A percentile compares a stretch with the other conserved stretches of the same genome.
Evolutionary conservation across 139 green algal species (phyloP).

Genomic region (Chlamydomonas eustigma): DNA sequence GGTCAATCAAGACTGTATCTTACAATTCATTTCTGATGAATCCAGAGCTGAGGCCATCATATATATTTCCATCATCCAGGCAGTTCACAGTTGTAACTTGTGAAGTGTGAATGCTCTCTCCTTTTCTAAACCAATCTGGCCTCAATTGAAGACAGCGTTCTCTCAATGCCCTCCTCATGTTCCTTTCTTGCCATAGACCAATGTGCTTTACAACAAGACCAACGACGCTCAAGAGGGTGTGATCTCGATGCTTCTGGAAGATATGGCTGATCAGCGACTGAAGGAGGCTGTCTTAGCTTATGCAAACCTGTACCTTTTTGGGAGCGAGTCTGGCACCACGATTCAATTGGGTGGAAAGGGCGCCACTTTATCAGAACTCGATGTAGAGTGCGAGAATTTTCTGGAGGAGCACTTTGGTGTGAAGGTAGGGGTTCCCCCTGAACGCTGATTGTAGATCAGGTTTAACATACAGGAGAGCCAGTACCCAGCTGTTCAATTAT

Average conservation of each 20-base stretch:
- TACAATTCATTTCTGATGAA: too few relatives aligned
- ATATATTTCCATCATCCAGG: too few relatives aligned
- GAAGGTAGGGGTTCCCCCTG: constrained; percentile 1
- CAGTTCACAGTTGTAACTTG: too few relatives aligned
- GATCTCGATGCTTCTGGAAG: constrained; percentile 44
- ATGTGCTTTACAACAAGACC: constrained; percentile 55
- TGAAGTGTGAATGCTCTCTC: too few relatives aligned
- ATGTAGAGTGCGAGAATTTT: constrained; percentile 36
- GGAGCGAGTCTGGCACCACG: not conserved
- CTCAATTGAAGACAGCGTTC: too few relatives aligned
- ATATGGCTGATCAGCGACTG: constrained; percentile 65
- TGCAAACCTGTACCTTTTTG: constrained; percentile 31
- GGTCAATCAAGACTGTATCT: too few relatives aligned
- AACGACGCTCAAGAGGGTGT: constrained; percentile 52
- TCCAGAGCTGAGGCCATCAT: too few relatives aligned
- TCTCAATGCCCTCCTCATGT: too few relatives aligned
- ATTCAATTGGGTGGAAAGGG: constrained; percentile 11
- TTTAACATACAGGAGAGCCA: too few relatives aligned
- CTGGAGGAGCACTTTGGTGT: constrained; percentile 36
- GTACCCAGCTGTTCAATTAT: too few relatives aligned
- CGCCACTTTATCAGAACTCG: constrained; percentile 26
- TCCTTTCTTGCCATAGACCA: constrained; percentile 18
- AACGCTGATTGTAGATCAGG: not conserved
- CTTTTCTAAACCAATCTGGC: too few relatives aligned
- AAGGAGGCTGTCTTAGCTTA: constrained; percentile 54